Evolutionary conservation across 768 basidiomycete genomes (phyloP), one percentile per base, ranked within the genome.

Genomic region (Clathrus columnatus): DNA sequence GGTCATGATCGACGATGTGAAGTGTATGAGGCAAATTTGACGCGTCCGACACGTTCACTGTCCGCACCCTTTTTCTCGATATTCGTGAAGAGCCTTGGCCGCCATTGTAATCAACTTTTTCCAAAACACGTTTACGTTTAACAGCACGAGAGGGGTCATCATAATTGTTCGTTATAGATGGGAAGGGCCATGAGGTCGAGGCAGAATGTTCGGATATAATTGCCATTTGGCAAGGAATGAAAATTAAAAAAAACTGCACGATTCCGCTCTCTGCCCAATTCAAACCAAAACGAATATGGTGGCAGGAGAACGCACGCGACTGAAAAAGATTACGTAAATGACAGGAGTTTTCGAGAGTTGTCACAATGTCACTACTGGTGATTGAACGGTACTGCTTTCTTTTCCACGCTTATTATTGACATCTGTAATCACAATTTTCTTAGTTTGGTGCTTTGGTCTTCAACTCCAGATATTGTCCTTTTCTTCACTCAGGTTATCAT

Each of bases 31-130:
- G 21, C 29, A 14, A 10, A 14, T 24, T 7, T 14, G 29, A 50
- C 49, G 54, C 45, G 54, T 47, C 43, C 10, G 46, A 55, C 27
- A 55, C 54, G 30, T 48, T 23, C 14, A 29, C 29, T 18, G 26
- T 4, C 21, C 41, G 18, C 5, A 8, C 4, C 18, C 20, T 46
- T 17, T 32, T 17, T 24, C 26, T 46, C 8, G 29, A 5, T 46
- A 23, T 11, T 18, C 46, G 26, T 47, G 46, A 47, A 23, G 46
- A 18, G 18, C 32, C 23, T 11, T 48, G 18, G 16, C 17, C 48
- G 10, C n/a, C 18, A 20, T 44, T 41, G 27, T 41, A 47, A 26
- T 48, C 26, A n/a, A 24, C 11, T 28, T 41, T 44, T 41, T 26
- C 49, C 14, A 20, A 17, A n/a, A n/a, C 18, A 29, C 54, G 44